Evolutionary conservation across 768 basidiomycete species (phyloP), one percentile per base, ranked within the genome.

Genomic region (Mycena filopes): DNA sequence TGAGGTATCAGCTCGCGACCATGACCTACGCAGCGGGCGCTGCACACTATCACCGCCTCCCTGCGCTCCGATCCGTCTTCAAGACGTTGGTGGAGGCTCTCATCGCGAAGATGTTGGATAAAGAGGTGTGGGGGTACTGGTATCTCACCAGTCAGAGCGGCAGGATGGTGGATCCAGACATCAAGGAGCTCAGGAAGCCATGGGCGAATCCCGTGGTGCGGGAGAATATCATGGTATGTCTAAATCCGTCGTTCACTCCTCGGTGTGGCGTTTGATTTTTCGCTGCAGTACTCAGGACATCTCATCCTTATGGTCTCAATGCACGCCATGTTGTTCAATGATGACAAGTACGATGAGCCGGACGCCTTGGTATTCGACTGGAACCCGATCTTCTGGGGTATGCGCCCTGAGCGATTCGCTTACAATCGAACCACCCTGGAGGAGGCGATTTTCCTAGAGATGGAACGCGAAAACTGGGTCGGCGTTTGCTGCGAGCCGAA

Each of bases 401-500:
- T 66, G 65, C 55, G 65, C 8, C 60, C 54, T 9, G 65, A 66
- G 43, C 36, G 15, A 21, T 66, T 66, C 49, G 26, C 47, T 2
- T 66, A 66, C 55, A 66, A 8, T 41, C 65, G 60, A 31, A 66
- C 41, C n/a, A 50, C 65, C 1, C 55, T 66, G 20, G 60, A 66
- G 28, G 55, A 57, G 6, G 55, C 60, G 12, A 57, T 66, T 29
- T 40, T 66, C 41, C 61, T 46, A 28, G 60, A 66, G 50, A 66
- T 66, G 65, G 65, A 66, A 26, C 48, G 49, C 48, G 60, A 55
- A 31, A 66, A 66, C 23, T 66, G 60, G 60, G 57, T 66, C 16
- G 65, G 65, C 6, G 65, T 66, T 10, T 66, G 65, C 38, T 66
- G 65, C 49, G 65, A 66, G 33, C 65, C 65, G 13, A 66, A 66